These are phyloP conservation scores for Kuraishia hungarica DNA, from an alignment of 805 yeast species.

Conservation along the genomic window DNA sequence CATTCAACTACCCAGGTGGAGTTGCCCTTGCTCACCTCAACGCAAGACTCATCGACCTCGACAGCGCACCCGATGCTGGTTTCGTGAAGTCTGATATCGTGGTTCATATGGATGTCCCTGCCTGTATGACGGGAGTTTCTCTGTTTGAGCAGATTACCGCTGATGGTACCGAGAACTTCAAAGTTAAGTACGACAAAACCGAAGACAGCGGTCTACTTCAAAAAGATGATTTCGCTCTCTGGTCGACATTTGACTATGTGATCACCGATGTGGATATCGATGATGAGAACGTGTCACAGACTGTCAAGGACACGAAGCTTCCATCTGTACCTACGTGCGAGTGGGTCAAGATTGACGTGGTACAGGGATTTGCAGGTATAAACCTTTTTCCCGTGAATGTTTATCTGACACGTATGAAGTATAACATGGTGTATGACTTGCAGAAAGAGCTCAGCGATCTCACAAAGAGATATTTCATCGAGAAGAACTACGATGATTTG, in stretches of 20 bases:
- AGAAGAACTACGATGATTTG: conserved; percentile 4
- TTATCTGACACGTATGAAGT: neutral
- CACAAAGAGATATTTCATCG: neutral
- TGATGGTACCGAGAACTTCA: conserved; percentile 12
- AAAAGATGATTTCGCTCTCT: conserved; percentile 11
- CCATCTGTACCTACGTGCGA: conserved; percentile 19
- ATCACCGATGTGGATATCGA: conserved; percentile 27
- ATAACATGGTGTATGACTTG: neutral
- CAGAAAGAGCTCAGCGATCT: neutral
- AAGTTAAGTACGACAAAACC: conserved; percentile 64
- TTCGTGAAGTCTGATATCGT: conserved; percentile 13
- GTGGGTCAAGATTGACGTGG: conserved; percentile 35
- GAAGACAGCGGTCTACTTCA: conserved; percentile 33
- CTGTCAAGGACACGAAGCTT: conserved; percentile 8
- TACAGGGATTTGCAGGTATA: conserved; percentile 30
- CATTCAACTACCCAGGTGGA: conserved; percentile 87
- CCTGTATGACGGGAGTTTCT: conserved; percentile 85
- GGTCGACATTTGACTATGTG: conserved; percentile 43
- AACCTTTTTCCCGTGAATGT: neutral
- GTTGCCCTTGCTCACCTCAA: conserved; percentile 54
- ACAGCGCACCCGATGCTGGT: conserved; percentile 4
- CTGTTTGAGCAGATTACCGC: conserved; percentile 57
- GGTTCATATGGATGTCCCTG: conserved; percentile 70
- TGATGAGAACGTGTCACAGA: conserved; percentile 1
- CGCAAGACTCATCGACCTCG: conserved; percentile 20